A percentile compares a stretch with the other conserved stretches of the same genome.
Evolutionary conservation across 768 basidiomycete species (phyloP).

Genomic region (Scleroderma citrinum): DNA sequence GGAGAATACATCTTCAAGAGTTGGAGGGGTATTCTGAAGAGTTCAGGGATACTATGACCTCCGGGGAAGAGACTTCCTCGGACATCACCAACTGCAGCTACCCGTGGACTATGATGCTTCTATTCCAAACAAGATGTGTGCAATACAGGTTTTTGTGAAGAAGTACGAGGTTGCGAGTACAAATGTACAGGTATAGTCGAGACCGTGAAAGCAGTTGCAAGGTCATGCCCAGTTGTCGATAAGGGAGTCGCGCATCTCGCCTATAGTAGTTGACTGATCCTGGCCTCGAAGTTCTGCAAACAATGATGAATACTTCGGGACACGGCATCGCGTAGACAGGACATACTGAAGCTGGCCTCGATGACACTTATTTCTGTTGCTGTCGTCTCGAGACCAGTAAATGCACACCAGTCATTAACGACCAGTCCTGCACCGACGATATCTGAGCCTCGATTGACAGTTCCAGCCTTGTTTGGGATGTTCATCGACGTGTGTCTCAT

Average conservation of each 20-base stretch:
- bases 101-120: conserved; percentile 7
- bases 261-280: conserved; percentile 74
- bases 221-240: conserved; percentile 88
- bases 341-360: conserved; percentile 92
- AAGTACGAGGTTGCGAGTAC: conserved; percentile 1
- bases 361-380: conserved; percentile 98
- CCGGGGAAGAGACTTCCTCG: no score
- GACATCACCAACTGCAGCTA: neutral
- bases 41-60: conserved; percentile 46
- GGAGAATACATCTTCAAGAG: conserved; percentile 59
- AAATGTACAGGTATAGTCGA: conserved; percentile 6
- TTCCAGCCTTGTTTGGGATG: conserved; percentile 67
- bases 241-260: conserved; percentile 86
- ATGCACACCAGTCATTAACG: conserved; percentile 99
- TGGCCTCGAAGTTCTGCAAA: conserved; percentile 77
- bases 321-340: neutral
- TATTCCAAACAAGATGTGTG: conserved; percentile 12
- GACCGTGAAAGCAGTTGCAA: neutral
- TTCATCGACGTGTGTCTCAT: neutral
- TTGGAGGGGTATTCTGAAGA: conserved; percentile 68
- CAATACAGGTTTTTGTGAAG: conserved; percentile 16
- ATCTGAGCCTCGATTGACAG: conserved; percentile 97
- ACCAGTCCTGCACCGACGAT: conserved; percentile 96
- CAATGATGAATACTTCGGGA: conserved; percentile 7
- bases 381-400: conserved; percentile 99